Percentiles rank a stretch among this genome's conserved stretches.
Conservation (phyloP, 192 early-diverging fungal species). For the Coemansia reversa region DNA sequence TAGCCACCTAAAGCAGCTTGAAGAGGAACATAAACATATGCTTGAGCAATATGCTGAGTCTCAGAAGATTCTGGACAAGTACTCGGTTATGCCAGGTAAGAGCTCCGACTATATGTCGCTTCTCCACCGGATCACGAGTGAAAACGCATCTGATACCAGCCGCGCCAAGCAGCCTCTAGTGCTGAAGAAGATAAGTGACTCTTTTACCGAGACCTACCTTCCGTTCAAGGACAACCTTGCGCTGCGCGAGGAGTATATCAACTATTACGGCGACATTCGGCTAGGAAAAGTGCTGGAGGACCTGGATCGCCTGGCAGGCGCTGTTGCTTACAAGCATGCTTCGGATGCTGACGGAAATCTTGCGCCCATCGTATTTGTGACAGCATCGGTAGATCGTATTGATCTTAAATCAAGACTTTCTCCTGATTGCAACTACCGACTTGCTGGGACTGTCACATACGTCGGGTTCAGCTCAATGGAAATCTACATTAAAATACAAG, state of each 20-base stretch:
- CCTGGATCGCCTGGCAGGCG: conserved; percentile 80
- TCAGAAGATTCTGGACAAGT: conserved; percentile 46
- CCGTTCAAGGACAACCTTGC: conserved; percentile 73
- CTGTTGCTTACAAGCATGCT: conserved; percentile 76
- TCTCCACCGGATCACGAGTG: conserved; percentile 45
- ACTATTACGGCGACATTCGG: conserved; percentile 69
- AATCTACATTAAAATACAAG: conserved; percentile 69
- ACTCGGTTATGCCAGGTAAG: conserved; percentile 51
- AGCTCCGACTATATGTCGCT: conserved; percentile 51
- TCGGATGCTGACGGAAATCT: conserved; percentile 55
- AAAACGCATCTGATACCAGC: conserved; percentile 26
- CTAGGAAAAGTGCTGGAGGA: conserved; percentile 86
- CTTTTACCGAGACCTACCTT: conserved; percentile 75
- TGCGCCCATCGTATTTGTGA: conserved; percentile 74
- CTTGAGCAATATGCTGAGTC: conserved; percentile 48
- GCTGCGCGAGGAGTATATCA: conserved; percentile 80
- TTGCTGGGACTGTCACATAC: conserved; percentile 80
- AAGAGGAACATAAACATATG: conserved; percentile 51
- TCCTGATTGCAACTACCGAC: conserved; percentile 66
- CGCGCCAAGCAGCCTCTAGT: conserved; percentile 51
- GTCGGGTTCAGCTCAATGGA: conserved; percentile 90
- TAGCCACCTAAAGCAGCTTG: conserved; percentile 20
- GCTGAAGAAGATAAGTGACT: conserved; percentile 64
- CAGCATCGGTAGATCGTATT: conserved; percentile 85
- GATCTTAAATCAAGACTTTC: conserved; percentile 68